Base-by-base conservation (phyloP, 129 eudicot genomes). In the Ambrosia artemisiifolia region DNA sequence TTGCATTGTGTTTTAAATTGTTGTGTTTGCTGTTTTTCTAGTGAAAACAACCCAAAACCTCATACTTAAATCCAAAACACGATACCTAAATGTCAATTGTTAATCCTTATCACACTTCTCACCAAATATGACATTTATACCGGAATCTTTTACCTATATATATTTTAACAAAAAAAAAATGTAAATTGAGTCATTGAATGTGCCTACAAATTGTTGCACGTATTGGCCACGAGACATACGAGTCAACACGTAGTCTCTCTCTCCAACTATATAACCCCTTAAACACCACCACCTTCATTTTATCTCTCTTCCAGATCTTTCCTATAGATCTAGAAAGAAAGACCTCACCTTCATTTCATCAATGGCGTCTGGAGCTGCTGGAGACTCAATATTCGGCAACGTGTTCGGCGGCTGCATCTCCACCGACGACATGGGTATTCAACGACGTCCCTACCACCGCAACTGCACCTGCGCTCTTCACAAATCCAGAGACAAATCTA, bases 391-490 rank as follows among this genome's bases (percentile, higher is more conserved):
- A 0, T 62, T 85, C 77, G 79, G 79, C 4, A 67, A 67, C 59
- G 71, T 69, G 16, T 65, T 43, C 42, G 79, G 78, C 32, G 90
- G 88, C 7, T 80, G 79, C 71, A 83, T 88, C 9, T 76, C 85
- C 55, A 79, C 74, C 65, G 72, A 75, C 38, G 84, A 83, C 63
- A 43, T 59, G 60, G 80, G 75, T 7, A 68, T 85, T 7, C 35
- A 43, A 5, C 47, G 81, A 24, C 67, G 95, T 38, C 95, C 95
- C 1, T 85, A 88, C 60, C 95, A 88, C 44, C 83, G 85, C 11
- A 88, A 88, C 69, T 88, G 95, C 81, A 72, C 70, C 67, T 85
- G 95, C 69, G 88, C 88, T 9, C 75, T 88, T 47, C 95, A 88
- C 61, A 83, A 76, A 43, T 65, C 64, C 10, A 65, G 75, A 6